Percentiles rank a stretch among this genome's conserved stretches.
These are phyloP conservation scores for Dictyostelium capitatum DNA, from an alignment of 78 protist genomes.

Conservation along the genomic window DNA sequence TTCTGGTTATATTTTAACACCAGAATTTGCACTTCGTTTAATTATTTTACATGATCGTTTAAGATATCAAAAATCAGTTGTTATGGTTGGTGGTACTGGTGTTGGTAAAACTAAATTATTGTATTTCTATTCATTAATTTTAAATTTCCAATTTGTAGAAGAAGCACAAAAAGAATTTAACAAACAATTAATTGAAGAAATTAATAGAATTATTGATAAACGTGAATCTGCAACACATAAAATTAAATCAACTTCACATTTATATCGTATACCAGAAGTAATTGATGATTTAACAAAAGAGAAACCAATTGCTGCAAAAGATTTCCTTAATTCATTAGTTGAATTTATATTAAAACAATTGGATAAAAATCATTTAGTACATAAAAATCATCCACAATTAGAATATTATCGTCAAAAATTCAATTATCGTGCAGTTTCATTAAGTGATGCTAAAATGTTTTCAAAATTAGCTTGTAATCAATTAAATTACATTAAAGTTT, in stretches of 20 bases:
- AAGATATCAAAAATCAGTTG: constrained; percentile 29
- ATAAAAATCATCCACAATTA: background rate
- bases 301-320: background rate
- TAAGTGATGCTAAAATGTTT: background rate
- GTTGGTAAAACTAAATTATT: constrained; percentile 80
- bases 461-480: constrained; percentile 21
- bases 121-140: constrained; percentile 45
- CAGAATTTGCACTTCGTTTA: constrained; percentile 75
- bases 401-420: background rate
- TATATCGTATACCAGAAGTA: background rate
- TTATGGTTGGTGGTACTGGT: constrained; percentile 82
- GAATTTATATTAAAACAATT: constrained; percentile 7
- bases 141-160: constrained; percentile 42
- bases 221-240: background rate
- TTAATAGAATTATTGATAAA: background rate
- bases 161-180: constrained; percentile 13
- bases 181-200: background rate
- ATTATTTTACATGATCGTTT: constrained; percentile 58
- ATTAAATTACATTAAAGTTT: constrained; percentile 50
- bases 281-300: constrained; percentile 4
- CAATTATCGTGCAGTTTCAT: background rate
- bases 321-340: background rate
- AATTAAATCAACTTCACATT: background rate
- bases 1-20: constrained; percentile 53
- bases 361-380: background rate